Base-by-base conservation (phyloP, 1,139 yeast species). In the Scheffersomyces parashehatae region DNA sequence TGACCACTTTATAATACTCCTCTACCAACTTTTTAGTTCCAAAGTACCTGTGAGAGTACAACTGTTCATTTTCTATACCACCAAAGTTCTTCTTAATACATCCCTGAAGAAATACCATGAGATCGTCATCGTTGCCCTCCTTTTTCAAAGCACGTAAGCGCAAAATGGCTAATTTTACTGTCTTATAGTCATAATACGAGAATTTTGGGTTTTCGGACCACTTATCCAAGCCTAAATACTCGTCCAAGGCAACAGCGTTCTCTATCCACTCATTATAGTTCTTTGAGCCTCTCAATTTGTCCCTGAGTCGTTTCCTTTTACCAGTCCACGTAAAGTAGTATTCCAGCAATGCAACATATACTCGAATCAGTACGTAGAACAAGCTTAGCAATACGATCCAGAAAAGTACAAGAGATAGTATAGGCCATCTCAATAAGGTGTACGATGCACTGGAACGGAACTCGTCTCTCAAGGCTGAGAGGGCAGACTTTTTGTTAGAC, bases 51-150 rank as follows among this genome's bases (percentile, higher is more conserved):
- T 85, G 90, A 4, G 90, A 82, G 55, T 86, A 87, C 36, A 87
- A 66, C 48, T 81, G 76, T 36, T 86, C 79, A 54, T 85, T 85
- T 58, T 86, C 93, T 6, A 83, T 82, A 0, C 95, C 93, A 5
- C 90, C 91, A 65, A 85, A 87, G 58, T 87, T 87, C 45, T 81
- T 72, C 56, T 84, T 84, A 31, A 86, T 64, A 54, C 93, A 85
- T 4, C 83, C 83, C 53, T 84, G 89, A 28, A 87, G 64, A 11
- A 83, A 65, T 7, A 77, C 64, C 66, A 81, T 68, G 32, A 85
- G 58, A 35, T 81, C 84, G 13, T 73, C 75, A 28, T 68, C 70
- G 11, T 64, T 56, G 5, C 66, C 56, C 4, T 56, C 53, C 11
- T 51, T 51, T 14, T 82, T 60, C 35, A 75, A 59, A 4, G 52